Evolutionary conservation across 2,329 filamentous ascomycete genomes (phyloP).

Genomic region (Coniochaeta sp.): DNA sequence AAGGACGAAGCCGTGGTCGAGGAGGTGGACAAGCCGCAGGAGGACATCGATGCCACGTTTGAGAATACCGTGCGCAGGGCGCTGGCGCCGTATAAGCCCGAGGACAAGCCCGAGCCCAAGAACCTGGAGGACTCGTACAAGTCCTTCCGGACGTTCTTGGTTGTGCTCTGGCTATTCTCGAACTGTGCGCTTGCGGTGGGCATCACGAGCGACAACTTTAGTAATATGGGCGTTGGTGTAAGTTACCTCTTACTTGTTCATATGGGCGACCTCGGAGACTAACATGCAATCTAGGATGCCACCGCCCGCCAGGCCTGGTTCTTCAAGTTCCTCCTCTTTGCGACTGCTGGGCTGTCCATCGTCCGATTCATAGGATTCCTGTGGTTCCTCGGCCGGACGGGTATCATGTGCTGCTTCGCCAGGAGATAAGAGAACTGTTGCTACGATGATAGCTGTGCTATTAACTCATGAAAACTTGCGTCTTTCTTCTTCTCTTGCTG

Average conservation of each 20-base stretch:
- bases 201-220: conserved; percentile 83
- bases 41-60: conserved; percentile 92
- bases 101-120: conserved; percentile 73
- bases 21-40: conserved; percentile 93
- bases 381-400: conserved; percentile 93
- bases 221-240: conserved; percentile 80
- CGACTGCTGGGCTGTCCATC: conserved; percentile 75
- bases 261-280: conserved; percentile 5
- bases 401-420: conserved; percentile 94
- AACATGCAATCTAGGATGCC: conserved; percentile 43
- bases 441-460: neutral
- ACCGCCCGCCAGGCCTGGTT: conserved; percentile 75
- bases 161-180: conserved; percentile 93
- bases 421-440: conserved; percentile 54
- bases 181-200: conserved; percentile 79
- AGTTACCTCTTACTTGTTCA: conserved; percentile 37
- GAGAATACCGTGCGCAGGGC: conserved; percentile 94
- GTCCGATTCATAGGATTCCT: conserved; percentile 86
- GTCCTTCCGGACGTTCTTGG: conserved; percentile 94
- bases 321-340: conserved; percentile 88
- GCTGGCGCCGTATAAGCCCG: conserved; percentile 72
- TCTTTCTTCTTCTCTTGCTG: neutral
- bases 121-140: conserved; percentile 97
- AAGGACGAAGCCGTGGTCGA: conserved; percentile 91
- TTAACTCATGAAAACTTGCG: neutral